Evolutionary conservation across 768 basidiomycete species (phyloP).

Genomic region (Naganishia vaughanmartiniae): DNA sequence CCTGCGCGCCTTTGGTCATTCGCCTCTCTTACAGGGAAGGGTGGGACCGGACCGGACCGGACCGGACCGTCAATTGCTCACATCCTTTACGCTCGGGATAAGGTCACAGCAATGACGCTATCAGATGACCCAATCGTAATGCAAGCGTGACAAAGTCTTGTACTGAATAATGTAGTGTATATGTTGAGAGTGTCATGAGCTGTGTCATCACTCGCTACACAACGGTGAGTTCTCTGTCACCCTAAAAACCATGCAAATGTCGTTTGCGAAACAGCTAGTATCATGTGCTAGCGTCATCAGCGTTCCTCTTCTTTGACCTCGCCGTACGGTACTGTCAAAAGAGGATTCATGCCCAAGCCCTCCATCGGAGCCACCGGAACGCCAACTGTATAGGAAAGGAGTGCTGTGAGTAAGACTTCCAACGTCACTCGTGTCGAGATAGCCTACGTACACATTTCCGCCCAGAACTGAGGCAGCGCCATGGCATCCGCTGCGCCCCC

Average conservation of each 20-base stretch:
- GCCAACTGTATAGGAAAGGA: constrained; percentile 4
- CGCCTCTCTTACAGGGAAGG: no score
- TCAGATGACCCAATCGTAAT: no score
- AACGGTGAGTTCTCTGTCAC: background rate
- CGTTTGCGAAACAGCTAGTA: background rate
- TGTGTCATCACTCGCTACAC: background rate
- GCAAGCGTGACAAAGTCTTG: no score
- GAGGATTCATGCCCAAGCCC: background rate
- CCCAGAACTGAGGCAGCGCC: constrained; percentile 33
- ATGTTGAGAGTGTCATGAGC: no score
- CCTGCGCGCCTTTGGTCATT: no score
- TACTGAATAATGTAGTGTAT: no score
- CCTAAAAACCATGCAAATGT: background rate
- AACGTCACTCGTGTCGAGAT: background rate
- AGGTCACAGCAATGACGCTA: no score
- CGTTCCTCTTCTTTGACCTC: background rate
- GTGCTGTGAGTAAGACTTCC: background rate
- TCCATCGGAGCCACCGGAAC: constrained; percentile 10
- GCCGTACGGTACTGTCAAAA: background rate
- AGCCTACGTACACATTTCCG: constrained; percentile 25
- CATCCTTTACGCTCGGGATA: no score
- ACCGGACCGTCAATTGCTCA: no score
- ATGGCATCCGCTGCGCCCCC: constrained; percentile 25
- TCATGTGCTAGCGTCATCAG: background rate
- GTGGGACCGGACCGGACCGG: no score